Base-by-base conservation (phyloP, 306 rosid genomes). In the Datisca glomerata region DNA sequence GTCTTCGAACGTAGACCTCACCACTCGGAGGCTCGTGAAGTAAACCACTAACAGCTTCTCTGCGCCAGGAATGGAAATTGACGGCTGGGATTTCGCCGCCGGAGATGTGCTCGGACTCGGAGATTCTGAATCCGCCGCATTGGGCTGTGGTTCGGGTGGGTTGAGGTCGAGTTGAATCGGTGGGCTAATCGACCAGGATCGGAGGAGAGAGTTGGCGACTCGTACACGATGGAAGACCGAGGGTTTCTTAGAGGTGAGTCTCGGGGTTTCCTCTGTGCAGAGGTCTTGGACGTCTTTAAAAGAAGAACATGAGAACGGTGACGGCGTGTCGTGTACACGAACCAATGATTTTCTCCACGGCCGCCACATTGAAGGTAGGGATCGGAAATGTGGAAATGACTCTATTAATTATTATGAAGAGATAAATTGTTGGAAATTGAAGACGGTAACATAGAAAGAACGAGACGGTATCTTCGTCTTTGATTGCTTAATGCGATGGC, bases 1-100 rank as follows among this genome's bases (percentile, higher is more conserved):
- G 49, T 85, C 95, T 54, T 85, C 87, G 14, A 73, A 71, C 18
- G 93, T 85, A 44, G 68, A 76, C 1, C 93, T 45, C 24, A 85
- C 76, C 41, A 92, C 95, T 64, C 95, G 50, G 56, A 85, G 53
- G 43, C 87, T 85, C 3, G 95, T 85, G 51, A 75, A 71, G 53
- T 80, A 85, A 21, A 85, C 22, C 22, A 80, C 79, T 13, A 31
- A 5, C 36, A 3, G 9, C n/a, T 31, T 31, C 45, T 57, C 43
- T 57, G 78, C 12, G 59, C 68, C 86, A 72, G 79, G 59, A 35
- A 68, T 25, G 12, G 2, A 28, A 28, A 28, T n/a, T n/a, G n/a
- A n/a, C n/a, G n/a, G n/a, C n/a, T n/a, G n/a, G n/a, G n/a, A n/a
- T n/a, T n/a, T n/a, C n/a, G n/a, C n/a, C n/a, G n/a, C n/a, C 33